Percentiles rank a stretch among this genome's conserved stretches.
Evolutionary conservation across 345 rosid species (phyloP).

Genomic region (Populus ilicifolia): DNA sequence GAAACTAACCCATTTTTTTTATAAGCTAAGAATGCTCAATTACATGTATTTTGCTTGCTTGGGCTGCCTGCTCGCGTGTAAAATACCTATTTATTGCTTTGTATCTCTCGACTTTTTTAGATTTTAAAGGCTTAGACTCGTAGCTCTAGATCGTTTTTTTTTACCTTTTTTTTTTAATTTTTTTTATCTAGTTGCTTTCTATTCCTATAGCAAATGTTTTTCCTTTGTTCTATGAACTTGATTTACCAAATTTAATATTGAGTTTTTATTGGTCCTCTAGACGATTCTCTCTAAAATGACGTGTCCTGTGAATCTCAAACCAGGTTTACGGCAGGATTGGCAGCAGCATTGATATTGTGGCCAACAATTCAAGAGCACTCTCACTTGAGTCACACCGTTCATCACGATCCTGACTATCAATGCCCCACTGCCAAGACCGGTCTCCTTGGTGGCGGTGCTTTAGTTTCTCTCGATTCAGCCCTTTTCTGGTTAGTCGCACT

Average conservation of each 20-base stretch:
- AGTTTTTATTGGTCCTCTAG: background rate
- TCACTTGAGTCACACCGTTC: conserved; percentile 57
- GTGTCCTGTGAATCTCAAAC: background rate
- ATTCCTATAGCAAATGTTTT: background rate
- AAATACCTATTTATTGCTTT: background rate
- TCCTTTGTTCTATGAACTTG: background rate
- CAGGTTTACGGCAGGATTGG: conserved; percentile 64
- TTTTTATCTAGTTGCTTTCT: background rate
- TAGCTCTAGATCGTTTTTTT: background rate
- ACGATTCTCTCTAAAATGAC: background rate
- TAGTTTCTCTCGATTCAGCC: conserved; percentile 70
- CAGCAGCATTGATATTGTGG: conserved; percentile 52
- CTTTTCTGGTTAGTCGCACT: conserved; percentile 77
- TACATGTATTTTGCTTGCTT: background rate
- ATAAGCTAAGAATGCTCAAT: background rate
- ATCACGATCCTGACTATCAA: conserved; percentile 31
- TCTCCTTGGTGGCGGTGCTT: conserved; percentile 80
- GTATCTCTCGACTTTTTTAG: background rate
- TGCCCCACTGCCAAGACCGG: conserved; percentile 94
- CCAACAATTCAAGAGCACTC: conserved; percentile 74
- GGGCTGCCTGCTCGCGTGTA: background rate
- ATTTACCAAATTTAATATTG: background rate
- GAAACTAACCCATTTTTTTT: too few species aligned
- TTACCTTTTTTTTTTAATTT: background rate
- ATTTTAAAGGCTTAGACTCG: background rate